Evolutionary conservation across 139 green algal genomes (phyloP), one percentile per base, ranked within the genome.

Genomic region (Auxenochlorella protothecoides): DNA sequence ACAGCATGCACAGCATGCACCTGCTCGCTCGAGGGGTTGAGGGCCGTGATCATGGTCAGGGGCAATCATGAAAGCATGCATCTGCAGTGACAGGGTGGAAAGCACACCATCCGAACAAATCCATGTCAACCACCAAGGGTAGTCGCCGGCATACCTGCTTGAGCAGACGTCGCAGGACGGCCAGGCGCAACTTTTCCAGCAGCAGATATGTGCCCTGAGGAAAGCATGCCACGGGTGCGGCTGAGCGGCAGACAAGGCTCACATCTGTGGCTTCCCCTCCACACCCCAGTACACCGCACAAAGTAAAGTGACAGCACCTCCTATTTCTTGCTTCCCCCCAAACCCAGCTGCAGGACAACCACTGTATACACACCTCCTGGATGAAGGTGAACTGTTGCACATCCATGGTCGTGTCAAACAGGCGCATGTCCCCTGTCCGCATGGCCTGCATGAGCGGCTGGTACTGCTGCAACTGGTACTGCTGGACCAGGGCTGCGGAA

Each of bases 131-230:
- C 27, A 44, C 27, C 27, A 44, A 44, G 27, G 27, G 27, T 44
- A 44, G 27, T 44, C 27, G 27, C 27, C 27, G 27, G 27, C 27
- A 44, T 44, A 44, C 27, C 27, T 44, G 27, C 27, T 81, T 76
- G 54, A 94, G 77, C 54, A 94, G 76, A 5, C 82, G 79, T 53
- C 89, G 79, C 63, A 85, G 81, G 16, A 90, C 87, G 4, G 78
- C 74, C 54, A 77, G n/a, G 70, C 85, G 80, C 65, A 94, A 78
- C 81, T 89, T 92, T 72, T 94, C 89, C 70, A 94, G 72, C 67
- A 94, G 63, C 66, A 94, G 79, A 66, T 88, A 94, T 3, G 84
- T 89, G 13, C 89, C 89, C 62, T 80, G 76, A 6, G 57, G 57
- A 62, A 9, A 44, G 27, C 27, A 44, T 44, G 27, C 27, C 27